Conservation (phyloP, 352 stramenopile species). For the Globisporangium spinosum region DNA sequence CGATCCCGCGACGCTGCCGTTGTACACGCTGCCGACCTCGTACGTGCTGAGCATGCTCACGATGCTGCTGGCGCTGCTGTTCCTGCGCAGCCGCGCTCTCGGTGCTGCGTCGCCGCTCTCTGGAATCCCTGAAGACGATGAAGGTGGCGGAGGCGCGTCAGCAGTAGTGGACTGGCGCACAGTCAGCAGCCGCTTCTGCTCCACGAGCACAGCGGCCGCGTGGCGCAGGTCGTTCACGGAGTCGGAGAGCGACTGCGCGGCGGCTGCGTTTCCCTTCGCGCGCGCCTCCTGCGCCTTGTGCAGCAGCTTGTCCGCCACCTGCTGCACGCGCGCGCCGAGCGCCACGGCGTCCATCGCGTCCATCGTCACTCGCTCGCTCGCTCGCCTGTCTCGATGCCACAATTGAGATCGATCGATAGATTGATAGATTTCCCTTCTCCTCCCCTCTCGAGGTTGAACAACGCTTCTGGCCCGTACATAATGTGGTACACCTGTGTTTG, state of each 20-base stretch:
- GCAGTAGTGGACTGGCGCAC: slow-evolving; percentile 7
- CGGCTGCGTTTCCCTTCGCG: slow-evolving; percentile 47
- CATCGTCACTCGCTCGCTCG: slow-evolving; percentile 9
- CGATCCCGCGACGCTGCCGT: slow-evolving; percentile 15
- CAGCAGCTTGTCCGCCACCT: slow-evolving; percentile 75
- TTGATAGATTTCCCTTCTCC: not conserved
- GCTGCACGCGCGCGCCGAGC: slow-evolving; percentile 56
- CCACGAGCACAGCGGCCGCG: slow-evolving; percentile 44
- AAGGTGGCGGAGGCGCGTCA: slow-evolving; percentile 27
- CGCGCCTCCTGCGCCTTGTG: slow-evolving; percentile 65
- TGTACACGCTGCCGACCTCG: slow-evolving; percentile 14
- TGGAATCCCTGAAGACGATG: slow-evolving; percentile 5
- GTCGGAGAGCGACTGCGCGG: slow-evolving; percentile 37
- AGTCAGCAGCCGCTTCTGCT: slow-evolving; percentile 50
- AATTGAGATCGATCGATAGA: not conserved
- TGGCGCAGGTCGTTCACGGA: slow-evolving; percentile 58
- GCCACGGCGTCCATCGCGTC: slow-evolving; percentile 37
- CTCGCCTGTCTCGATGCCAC: not conserved
- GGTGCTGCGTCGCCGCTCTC: slow-evolving; percentile 22
- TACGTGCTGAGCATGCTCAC: slow-evolving; percentile 20
- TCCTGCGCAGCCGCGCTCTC: slow-evolving; percentile 10
- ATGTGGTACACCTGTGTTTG: not conserved
- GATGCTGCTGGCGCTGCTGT: slow-evolving; percentile 20
- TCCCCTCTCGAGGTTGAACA: not conserved
- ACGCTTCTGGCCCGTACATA: not conserved